Conservation (phyloP, 2,329 filamentous ascomycete species). For the Lomentospora prolificans region DNA sequence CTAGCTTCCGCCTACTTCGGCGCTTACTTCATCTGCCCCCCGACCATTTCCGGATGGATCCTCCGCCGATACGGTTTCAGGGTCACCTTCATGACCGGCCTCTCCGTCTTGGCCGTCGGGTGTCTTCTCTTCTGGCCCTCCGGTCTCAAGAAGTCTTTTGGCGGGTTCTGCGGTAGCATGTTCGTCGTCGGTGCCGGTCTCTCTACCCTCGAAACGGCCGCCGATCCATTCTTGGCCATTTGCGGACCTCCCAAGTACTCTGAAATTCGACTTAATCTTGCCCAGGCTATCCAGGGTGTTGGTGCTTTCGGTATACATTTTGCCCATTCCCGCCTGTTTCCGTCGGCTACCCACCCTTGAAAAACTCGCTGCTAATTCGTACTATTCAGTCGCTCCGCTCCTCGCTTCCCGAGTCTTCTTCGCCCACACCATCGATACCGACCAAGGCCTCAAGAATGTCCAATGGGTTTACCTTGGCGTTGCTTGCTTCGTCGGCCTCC, state of each 20-base stretch:
- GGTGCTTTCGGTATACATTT: constrained; percentile 44
- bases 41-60: constrained; percentile 36
- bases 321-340: not conserved
- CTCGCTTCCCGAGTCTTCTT: constrained; percentile 54
- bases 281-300: constrained; percentile 65
- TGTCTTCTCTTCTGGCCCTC: constrained; percentile 44
- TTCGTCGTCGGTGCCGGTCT: constrained; percentile 68
- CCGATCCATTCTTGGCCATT: constrained; percentile 45
- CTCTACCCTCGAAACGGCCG: constrained; percentile 65
- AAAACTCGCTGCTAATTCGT: not conserved
- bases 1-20: constrained; percentile 44
- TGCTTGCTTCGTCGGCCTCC: constrained; percentile 46
- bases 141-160: constrained; percentile 54
- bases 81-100: constrained; percentile 58
- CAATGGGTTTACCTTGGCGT: constrained; percentile 58
- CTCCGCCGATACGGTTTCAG: constrained; percentile 57
- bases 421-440: constrained; percentile 37
- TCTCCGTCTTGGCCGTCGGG: constrained; percentile 56
- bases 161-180: constrained; percentile 61
- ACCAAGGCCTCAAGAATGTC: constrained; percentile 43
- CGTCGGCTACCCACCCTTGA: constrained; percentile 11
- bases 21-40: constrained; percentile 27
- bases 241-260: constrained; percentile 58
- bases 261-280: constrained; percentile 65
- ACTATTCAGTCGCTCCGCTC: constrained; percentile 36